Evolutionary conservation across 2,329 filamentous ascomycete species (phyloP).

Genomic region (Blastomyces parvus): DNA sequence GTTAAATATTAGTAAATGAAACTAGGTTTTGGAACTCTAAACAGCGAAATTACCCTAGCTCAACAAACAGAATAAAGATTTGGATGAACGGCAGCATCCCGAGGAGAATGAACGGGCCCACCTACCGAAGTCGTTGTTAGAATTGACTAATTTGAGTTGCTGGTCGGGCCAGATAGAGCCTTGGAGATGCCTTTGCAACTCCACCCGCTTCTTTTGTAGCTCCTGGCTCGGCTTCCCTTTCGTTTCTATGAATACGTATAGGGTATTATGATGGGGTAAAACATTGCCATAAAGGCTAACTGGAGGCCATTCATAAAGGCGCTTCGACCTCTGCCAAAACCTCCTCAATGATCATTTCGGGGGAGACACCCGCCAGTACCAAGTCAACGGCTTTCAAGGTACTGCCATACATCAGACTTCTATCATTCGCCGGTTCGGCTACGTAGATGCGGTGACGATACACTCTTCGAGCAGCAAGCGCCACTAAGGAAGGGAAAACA

Average conservation of each 20-base stretch:
- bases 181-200: neutral
- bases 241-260: neutral
- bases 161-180: neutral
- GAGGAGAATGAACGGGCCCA: neutral
- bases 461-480: constrained; percentile 72
- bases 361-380: constrained; percentile 51
- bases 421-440: constrained; percentile 59
- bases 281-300: neutral
- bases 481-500: constrained; percentile 73
- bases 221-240: neutral
- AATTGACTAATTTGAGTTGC: neutral
- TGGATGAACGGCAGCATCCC: neutral
- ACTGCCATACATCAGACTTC: constrained; percentile 91
- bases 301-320: constrained; percentile 37
- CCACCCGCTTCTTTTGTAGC: neutral
- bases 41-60: neutral
- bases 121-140: neutral
- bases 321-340: constrained; percentile 49
- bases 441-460: constrained; percentile 77
- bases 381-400: constrained; percentile 58
- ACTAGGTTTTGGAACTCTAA: neutral
- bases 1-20: neutral
- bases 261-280: neutral
- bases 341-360: constrained; percentile 49
- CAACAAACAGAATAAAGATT: neutral